Evolutionary conservation across 2,329 filamentous ascomycete genomes (phyloP).

Genomic region (Mycosphaerella sp.): DNA sequence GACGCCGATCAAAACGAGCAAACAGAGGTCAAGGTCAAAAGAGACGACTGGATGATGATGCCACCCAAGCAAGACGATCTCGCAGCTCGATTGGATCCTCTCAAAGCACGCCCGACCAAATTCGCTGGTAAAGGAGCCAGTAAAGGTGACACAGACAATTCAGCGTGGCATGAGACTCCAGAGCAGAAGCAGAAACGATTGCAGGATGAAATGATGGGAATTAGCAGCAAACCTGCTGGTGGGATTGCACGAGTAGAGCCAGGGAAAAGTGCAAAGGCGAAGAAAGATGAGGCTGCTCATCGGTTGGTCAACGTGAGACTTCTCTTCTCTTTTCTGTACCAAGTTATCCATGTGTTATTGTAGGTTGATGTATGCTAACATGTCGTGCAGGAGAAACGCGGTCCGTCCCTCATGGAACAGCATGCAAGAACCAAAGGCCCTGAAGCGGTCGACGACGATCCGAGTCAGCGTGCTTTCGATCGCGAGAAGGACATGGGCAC

Average conservation of each 20-base stretch:
- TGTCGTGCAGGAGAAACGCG: constrained; percentile 38
- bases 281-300: constrained; percentile 19
- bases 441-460: constrained; percentile 67
- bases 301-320: constrained; percentile 25
- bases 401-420: constrained; percentile 44
- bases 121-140: constrained; percentile 63
- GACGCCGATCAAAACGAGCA: constrained; percentile 27
- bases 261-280: constrained; percentile 11
- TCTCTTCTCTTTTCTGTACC: neutral
- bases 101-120: constrained; percentile 72
- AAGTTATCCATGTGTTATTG: neutral
- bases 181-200: constrained; percentile 78
- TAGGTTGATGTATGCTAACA: constrained; percentile 8
- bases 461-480: constrained; percentile 82
- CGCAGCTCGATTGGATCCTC: constrained; percentile 66
- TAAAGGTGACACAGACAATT: constrained; percentile 40
- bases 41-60: constrained; percentile 63
- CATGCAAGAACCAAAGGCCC: constrained; percentile 44
- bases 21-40: constrained; percentile 43
- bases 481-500: constrained; percentile 83
- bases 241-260: neutral
- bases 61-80: constrained; percentile 47
- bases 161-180: constrained; percentile 86
- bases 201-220: constrained; percentile 74
- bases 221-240: constrained; percentile 38